Base-by-base conservation (phyloP, 495 filamentous ascomycete genomes). In the Trichoderma virens region DNA sequence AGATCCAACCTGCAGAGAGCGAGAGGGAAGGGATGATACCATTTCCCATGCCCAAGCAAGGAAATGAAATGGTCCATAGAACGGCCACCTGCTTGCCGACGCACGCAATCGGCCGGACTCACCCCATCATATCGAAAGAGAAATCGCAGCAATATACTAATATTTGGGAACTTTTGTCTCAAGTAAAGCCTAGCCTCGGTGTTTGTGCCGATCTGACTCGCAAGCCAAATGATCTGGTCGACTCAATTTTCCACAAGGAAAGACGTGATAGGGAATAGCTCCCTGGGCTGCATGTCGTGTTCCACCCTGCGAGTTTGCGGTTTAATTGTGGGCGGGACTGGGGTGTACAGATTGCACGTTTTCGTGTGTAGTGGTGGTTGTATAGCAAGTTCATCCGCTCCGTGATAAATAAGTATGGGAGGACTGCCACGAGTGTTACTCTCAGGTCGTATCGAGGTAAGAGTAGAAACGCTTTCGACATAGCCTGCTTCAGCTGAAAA, bases 121-220 rank as follows among this genome's bases (percentile, higher is more conserved):
- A 8, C 43, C 23, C 27, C 23, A 30, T 31, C 51, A n/a, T 1
- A 56, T 56, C 23, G 8, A 14, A 30, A 18, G 5, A 30, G 11
- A 2, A 27, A 13, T n/a, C 23, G 51, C 16, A 28, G 25, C 20
- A 30, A 4, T 30, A 16, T 3, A 9, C 23, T 30, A n/a, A n/a
- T n/a, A 56, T 56, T 56, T 30, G 51, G 51, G 51, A 56, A 56
- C 51, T 56, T 56, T 56, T 56, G 51, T 31, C 23, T 56, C 51
- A 56, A 9, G 51, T 28, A n/a, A 28, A n/a, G 51, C 25, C 25
- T 56, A 56, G 51, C 27, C 25, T 56, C 51, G 51, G 51, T 5
- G 6, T 31, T 30, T 28, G 6, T 56, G 23, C 51, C 51, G n/a
- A n/a, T n/a, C 51, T 56, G 51, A 56, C 51, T 56, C 51, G 51